Percentiles rank a stretch among this genome's conserved stretches.
These are phyloP conservation scores for Acer yangbiense DNA, from an alignment of 345 rosid genomes.

Conservation along the genomic window DNA sequence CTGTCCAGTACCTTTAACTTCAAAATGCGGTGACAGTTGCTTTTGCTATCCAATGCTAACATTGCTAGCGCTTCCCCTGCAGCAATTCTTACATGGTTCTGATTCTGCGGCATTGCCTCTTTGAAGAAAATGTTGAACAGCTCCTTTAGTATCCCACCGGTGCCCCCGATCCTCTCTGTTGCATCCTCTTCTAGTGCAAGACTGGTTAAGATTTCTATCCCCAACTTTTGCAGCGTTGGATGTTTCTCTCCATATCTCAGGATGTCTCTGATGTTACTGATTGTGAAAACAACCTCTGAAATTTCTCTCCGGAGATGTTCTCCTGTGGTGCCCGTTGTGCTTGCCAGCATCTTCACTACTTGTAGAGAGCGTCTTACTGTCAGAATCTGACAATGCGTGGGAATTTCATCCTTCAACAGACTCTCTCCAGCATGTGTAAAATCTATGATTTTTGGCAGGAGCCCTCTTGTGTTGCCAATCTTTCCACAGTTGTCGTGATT, in stretches of 20 bases:
- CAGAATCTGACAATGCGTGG: conserved; percentile 51
- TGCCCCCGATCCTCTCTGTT: conserved; percentile 77
- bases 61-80: conserved; percentile 93
- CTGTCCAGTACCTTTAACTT: conserved; percentile 47
- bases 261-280: conserved; percentile 79
- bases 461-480: conserved; percentile 89
- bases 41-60: conserved; percentile 76
- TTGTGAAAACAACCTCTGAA: conserved; percentile 85
- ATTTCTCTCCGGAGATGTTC: conserved; percentile 73
- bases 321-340: conserved; percentile 79
- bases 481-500: conserved; percentile 93
- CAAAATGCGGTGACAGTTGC: conserved; percentile 67
- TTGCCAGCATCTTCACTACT: conserved; percentile 78
- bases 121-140: conserved; percentile 70
- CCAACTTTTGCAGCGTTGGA: conserved; percentile 65
- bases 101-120: conserved; percentile 30
- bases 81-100: conserved; percentile 54
- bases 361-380: conserved; percentile 78
- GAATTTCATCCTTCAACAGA: conserved; percentile 50
- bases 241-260: conserved; percentile 66
- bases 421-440: conserved; percentile 63
- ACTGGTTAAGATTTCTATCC: conserved; percentile 71
- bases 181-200: conserved; percentile 81
- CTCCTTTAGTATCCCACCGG: conserved; percentile 82
- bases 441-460: conserved; percentile 79